These are phyloP conservation scores for Pseudogymnoascus sp. DNA, from an alignment of 2,329 filamentous ascomycete genomes.

Conservation along the genomic window DNA sequence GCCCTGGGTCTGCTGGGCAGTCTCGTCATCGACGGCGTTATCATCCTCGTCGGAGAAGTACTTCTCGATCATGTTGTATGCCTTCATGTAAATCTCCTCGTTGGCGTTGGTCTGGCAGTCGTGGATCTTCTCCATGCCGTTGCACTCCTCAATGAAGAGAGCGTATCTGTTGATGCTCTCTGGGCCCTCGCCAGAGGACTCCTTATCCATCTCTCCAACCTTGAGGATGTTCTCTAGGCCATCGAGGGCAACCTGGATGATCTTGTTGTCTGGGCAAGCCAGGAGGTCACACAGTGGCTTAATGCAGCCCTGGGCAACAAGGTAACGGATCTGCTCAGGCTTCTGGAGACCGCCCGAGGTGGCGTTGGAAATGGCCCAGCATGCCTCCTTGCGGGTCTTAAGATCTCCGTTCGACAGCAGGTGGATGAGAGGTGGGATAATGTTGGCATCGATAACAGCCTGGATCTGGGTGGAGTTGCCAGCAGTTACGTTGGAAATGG, in stretches of 20 bases:
- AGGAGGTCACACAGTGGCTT: conserved; percentile 94
- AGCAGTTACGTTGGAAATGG: conserved; percentile 97
- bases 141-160: conserved; percentile 96
- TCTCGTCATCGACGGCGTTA: conserved; percentile 65
- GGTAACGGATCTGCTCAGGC: conserved; percentile 94
- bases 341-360: conserved; percentile 97
- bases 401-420: conserved; percentile 93
- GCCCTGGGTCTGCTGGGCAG: conserved; percentile 57
- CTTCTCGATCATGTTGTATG: conserved; percentile 99
- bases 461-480: conserved; percentile 98
- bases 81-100: conserved; percentile 99
- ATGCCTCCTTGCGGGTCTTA: conserved; percentile 98
- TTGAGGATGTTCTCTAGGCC: conserved; percentile 99
- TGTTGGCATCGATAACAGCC: conserved; percentile 90
- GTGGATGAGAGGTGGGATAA: conserved; percentile 93
- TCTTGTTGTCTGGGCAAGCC: conserved; percentile 97
- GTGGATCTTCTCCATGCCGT: conserved; percentile 99
- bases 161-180: conserved; percentile 93
- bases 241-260: conserved; percentile 96
- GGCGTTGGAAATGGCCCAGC: conserved; percentile 98
- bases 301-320: conserved; percentile 90
- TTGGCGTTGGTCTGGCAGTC: conserved; percentile 99
- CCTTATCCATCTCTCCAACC: conserved; percentile 98
- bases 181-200: conserved; percentile 65
- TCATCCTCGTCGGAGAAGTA: conserved; percentile 99